These are phyloP conservation scores for Lipomyces yamanashiensis DNA, from an alignment of 805 yeast species.

Conservation along the genomic window DNA sequence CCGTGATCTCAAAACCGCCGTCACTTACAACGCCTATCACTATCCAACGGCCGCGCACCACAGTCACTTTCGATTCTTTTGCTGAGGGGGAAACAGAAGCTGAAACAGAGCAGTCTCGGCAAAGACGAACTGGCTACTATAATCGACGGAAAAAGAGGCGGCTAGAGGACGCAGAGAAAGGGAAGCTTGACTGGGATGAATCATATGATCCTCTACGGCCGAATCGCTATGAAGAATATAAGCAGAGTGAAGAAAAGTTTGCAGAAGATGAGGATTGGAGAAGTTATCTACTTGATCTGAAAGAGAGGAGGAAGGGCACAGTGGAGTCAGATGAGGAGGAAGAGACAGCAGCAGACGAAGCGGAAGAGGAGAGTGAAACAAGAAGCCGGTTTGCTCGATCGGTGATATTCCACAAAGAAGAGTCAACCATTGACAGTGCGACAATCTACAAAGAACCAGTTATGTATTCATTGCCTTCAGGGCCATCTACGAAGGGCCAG, in stretches of 20 bases:
- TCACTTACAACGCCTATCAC: neutral
- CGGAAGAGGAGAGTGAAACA: neutral
- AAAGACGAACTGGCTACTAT: neutral
- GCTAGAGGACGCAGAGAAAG: conserved; percentile 12
- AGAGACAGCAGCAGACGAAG: conserved; percentile 3
- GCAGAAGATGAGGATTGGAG: conserved; percentile 38
- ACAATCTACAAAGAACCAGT: conserved; percentile 18
- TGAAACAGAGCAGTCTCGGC: neutral
- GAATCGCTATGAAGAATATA: conserved; percentile 34
- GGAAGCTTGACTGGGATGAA: conserved; percentile 35
- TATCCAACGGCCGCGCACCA: conserved; percentile 1
- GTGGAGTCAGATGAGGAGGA: conserved; percentile 4
- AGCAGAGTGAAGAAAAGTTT: conserved; percentile 34
- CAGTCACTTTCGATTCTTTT: neutral
- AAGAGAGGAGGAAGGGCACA: neutral
- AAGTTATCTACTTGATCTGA: conserved; percentile 27
- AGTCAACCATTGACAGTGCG: neutral
- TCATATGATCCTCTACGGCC: conserved; percentile 32
- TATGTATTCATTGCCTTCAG: neutral
- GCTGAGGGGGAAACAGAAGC: conserved; percentile 2
- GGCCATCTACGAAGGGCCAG: neutral
- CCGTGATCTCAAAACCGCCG: conserved; percentile 28
- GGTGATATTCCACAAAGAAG: neutral
- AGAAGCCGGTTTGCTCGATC: neutral
- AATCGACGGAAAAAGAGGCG: conserved; percentile 13